phyloP scores from a whole-genome alignment of 495 filamentous ascomycete species.

The Penicillium cinerascens region DNA sequence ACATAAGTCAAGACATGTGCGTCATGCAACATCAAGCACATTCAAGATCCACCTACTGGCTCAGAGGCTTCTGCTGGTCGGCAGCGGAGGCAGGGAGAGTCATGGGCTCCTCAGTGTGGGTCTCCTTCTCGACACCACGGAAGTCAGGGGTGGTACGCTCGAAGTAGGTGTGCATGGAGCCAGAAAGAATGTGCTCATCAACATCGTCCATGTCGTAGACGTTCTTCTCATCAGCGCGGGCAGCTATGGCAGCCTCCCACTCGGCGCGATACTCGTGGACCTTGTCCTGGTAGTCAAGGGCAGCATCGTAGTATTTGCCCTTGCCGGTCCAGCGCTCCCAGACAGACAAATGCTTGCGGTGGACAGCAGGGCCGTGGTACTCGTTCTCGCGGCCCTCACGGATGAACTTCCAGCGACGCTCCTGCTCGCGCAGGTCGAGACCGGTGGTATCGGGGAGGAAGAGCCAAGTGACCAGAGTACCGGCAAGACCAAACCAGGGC shows the following conservation, averaged over 20 bases:
- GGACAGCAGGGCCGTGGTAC: constrained; percentile 84
- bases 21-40: not conserved
- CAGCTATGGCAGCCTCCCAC: constrained; percentile 54
- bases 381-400: constrained; percentile 66
- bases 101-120: constrained; percentile 6
- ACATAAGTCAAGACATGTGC: not conserved
- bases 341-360: constrained; percentile 71
- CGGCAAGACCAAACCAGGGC: constrained; percentile 83
- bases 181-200: constrained; percentile 26
- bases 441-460: constrained; percentile 91
- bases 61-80: constrained; percentile 9
- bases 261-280: constrained; percentile 70
- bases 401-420: constrained; percentile 79
- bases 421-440: constrained; percentile 88
- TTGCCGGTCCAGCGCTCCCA: constrained; percentile 64
- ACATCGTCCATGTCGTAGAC: constrained; percentile 6
- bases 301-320: constrained; percentile 75
- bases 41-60: not conserved
- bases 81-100: constrained; percentile 14
- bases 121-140: constrained; percentile 33
- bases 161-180: constrained; percentile 43
- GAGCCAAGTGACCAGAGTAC: constrained; percentile 70
- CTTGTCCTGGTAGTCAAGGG: constrained; percentile 70
- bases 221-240: constrained; percentile 41
- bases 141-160: constrained; percentile 45